Evolutionary conservation across 306 rosid genomes (phyloP).

Genomic region (Pterocarpus santalinus): DNA sequence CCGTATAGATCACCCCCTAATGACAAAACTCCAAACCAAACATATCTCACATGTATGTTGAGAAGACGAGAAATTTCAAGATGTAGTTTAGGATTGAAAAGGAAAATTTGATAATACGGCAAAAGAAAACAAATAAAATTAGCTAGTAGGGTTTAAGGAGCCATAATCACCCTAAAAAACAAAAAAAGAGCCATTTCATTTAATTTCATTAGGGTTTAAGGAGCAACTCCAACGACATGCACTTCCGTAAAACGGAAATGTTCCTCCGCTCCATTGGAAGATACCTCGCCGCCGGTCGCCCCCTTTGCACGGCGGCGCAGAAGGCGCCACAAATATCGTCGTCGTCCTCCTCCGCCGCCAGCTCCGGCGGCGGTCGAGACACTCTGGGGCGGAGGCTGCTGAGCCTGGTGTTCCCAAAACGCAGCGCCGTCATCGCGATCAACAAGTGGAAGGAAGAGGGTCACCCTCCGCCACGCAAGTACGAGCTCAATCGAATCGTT

Average conservation of each 20-base stretch:
- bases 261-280: slow-evolving; percentile 59
- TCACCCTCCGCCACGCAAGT: slow-evolving; percentile 70
- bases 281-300: slow-evolving; percentile 57
- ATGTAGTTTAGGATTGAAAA: no score
- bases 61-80: no score
- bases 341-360: slow-evolving; percentile 31
- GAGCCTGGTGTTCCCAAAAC: slow-evolving; percentile 75
- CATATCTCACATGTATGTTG: no score
- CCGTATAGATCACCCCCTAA: no score
- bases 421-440: slow-evolving; percentile 80
- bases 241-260: slow-evolving; percentile 39
- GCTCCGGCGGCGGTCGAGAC: slow-evolving; percentile 59
- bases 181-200: neutral
- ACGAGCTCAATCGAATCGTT: slow-evolving; percentile 86
- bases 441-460: slow-evolving; percentile 93
- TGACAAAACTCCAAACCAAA: no score
- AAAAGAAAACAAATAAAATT: no score
- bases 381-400: slow-evolving; percentile 80
- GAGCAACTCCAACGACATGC: neutral
- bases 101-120: no score
- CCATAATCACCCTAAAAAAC: no score
- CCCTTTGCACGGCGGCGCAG: slow-evolving; percentile 55
- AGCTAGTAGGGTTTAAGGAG: no score
- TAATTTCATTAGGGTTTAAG: slow-evolving; percentile 8
- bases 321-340: slow-evolving; percentile 2